Conservation (phyloP, 345 rosid genomes). For the Gossypium australe region DNA sequence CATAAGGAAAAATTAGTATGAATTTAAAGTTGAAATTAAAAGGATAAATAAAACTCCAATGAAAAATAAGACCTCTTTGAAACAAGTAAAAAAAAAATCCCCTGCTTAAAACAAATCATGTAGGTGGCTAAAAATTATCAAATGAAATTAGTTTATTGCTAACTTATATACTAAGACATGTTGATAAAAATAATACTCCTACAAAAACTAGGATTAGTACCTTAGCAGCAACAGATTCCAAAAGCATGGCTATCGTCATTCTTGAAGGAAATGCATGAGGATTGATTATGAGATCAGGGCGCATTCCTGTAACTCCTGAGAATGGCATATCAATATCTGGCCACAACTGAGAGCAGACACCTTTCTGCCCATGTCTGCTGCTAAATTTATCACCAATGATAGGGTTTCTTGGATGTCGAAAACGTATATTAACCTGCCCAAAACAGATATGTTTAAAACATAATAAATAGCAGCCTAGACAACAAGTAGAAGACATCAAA, state of each 20-base stretch:
- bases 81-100: too few relatives aligned
- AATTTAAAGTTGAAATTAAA: too few relatives aligned
- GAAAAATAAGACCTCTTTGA: too few relatives aligned
- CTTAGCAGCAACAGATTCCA: constrained; percentile 97
- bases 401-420: constrained; percentile 89
- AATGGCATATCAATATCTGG: constrained; percentile 98
- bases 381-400: constrained; percentile 96
- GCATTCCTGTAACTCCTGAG: constrained; percentile 92
- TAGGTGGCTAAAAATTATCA: too few relatives aligned
- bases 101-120: too few relatives aligned
- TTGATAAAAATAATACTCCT: too few relatives aligned
- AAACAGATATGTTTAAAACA: background rate
- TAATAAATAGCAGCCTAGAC: background rate
- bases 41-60: too few relatives aligned
- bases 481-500: background rate
- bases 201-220: constrained; percentile 24
- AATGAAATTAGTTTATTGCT: too few relatives aligned
- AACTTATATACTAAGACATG: too few relatives aligned
- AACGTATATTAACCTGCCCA: constrained; percentile 73
- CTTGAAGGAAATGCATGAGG: constrained; percentile 99
- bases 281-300: constrained; percentile 95
- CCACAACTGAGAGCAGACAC: constrained; percentile 97
- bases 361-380: constrained; percentile 98
- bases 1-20: too few relatives aligned
- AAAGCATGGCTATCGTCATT: constrained; percentile 98